A percentile compares a stretch with the other conserved stretches of the same genome.
Evolutionary conservation across 2,329 filamentous ascomycete species (phyloP).

Genomic region (Penicillium rolfsii): DNA sequence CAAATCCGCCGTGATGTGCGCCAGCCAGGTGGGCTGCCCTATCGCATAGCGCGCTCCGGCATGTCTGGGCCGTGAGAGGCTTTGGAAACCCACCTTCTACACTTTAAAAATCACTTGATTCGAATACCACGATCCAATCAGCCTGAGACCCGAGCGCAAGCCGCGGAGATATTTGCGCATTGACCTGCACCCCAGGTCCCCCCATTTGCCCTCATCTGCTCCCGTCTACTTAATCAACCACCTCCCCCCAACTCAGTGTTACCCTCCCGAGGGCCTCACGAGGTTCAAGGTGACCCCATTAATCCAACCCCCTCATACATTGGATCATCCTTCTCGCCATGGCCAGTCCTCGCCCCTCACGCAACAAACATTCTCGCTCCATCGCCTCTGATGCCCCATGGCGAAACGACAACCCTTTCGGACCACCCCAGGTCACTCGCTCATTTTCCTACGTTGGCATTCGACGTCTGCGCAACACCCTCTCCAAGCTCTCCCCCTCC

Average conservation of each 20-base stretch:
- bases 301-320: too few species aligned
- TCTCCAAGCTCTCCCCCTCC: slow-evolving; percentile 39
- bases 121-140: slow-evolving; percentile 15
- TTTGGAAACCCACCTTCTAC: not conserved
- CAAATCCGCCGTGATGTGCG: not conserved
- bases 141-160: slow-evolving; percentile 10
- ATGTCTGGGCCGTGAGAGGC: not conserved
- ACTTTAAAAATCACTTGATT: slow-evolving; percentile 7
- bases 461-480: slow-evolving; percentile 39
- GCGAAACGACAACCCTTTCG: slow-evolving; percentile 39
- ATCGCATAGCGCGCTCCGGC: slow-evolving; percentile 6
- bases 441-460: slow-evolving; percentile 38
- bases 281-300: not conserved
- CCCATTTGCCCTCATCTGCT: slow-evolving; percentile 6
- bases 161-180: slow-evolving; percentile 20
- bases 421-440: slow-evolving; percentile 33
- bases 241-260: not conserved
- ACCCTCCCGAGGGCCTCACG: not conserved
- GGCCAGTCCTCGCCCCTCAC: slow-evolving; percentile 20
- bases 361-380: slow-evolving; percentile 30
- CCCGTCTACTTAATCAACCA: slow-evolving; percentile 13
- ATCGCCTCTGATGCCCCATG: slow-evolving; percentile 34
- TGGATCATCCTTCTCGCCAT: not conserved
- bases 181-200: slow-evolving; percentile 2
- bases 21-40: slow-evolving; percentile 2